phyloP scores from a whole-genome alignment of 441 rosid genomes.

The Erysimum cheiri region DNA sequence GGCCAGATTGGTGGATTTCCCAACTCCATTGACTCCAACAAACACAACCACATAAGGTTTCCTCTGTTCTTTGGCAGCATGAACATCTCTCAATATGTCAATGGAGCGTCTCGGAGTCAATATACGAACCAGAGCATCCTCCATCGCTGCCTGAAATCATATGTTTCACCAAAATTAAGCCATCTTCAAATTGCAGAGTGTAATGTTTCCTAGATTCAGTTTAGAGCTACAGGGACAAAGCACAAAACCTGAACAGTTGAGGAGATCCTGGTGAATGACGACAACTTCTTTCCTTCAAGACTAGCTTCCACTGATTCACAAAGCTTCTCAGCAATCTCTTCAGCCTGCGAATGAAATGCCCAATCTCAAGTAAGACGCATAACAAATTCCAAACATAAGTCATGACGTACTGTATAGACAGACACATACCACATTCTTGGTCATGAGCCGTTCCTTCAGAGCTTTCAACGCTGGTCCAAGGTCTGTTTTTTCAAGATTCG shows the following conservation, averaged over 20 bases:
- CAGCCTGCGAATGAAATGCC: slow-evolving; percentile 64
- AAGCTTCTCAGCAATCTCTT: slow-evolving; percentile 97
- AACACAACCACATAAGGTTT: slow-evolving; percentile 93
- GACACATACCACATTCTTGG: slow-evolving; percentile 95
- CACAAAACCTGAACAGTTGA: slow-evolving; percentile 87
- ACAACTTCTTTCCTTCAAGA: slow-evolving; percentile 96
- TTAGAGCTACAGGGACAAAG: slow-evolving; percentile 26
- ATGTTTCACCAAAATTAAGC: slow-evolving; percentile 33
- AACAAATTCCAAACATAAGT: slow-evolving; percentile 3
- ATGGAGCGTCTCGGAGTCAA: slow-evolving; percentile 95
- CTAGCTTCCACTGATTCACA: slow-evolving; percentile 96
- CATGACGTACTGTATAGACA: slow-evolving; percentile 1
- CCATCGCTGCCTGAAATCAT: slow-evolving; percentile 87
- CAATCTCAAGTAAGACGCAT: slow-evolving; percentile 26
- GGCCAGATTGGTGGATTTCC: slow-evolving; percentile 95
- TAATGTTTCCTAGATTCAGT: slow-evolving; percentile 4
- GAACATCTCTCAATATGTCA: slow-evolving; percentile 93
- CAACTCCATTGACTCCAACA: slow-evolving; percentile 98
- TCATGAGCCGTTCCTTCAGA: slow-evolving; percentile 97
- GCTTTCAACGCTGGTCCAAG: slow-evolving; percentile 92
- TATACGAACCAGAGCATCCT: slow-evolving; percentile 94
- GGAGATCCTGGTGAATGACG: slow-evolving; percentile 94
- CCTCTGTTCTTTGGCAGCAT: slow-evolving; percentile 87
- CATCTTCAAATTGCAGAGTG: slow-evolving; percentile 12
- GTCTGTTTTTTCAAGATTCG: slow-evolving; percentile 91